These are phyloP conservation scores for Pinus tabuliformis DNA, from an alignment of 75 land plant genomes.

Conservation along the genomic window DNA sequence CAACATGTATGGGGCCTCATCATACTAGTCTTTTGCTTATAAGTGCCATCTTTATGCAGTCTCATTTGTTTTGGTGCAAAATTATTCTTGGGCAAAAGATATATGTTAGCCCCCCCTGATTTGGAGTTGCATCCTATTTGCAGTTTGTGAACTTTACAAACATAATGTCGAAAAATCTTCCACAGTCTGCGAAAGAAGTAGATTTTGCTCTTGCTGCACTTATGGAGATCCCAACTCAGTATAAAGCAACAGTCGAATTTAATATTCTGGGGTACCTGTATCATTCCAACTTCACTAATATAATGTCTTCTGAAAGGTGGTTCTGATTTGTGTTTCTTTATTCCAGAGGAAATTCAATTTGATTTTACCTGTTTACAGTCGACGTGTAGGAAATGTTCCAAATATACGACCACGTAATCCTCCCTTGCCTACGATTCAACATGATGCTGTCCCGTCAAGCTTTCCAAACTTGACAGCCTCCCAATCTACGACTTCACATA, in stretches of 20 bases:
- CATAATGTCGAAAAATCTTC: conserved; percentile 52
- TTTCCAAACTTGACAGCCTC: not conserved
- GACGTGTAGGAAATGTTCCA: not conserved
- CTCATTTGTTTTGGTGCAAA: too few species aligned
- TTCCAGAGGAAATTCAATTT: not conserved
- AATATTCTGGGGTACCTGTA: conserved; percentile 36
- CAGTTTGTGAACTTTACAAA: conserved; percentile 90
- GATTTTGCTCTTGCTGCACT: conserved; percentile 86
- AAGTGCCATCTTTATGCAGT: too few species aligned
- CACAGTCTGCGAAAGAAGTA: conserved; percentile 49
- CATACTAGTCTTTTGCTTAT: too few species aligned
- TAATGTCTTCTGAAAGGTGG: not conserved
- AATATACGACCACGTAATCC: not conserved
- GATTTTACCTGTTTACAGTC: not conserved
- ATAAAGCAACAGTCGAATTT: conserved; percentile 64
- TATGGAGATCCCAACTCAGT: conserved; percentile 87
- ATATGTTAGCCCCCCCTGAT: not conserved
- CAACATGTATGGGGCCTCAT: too few species aligned
- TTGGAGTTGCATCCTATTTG: conserved; percentile 2
- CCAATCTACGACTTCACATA: not conserved
- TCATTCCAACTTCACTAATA: not conserved
- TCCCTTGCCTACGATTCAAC: not conserved
- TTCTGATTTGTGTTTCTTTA: not conserved
- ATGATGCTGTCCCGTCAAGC: not conserved
- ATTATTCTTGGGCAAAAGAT: too few species aligned